phyloP scores from a whole-genome alignment of 805 yeast genomes.

The Wickerhamiella dianesei region DNA sequence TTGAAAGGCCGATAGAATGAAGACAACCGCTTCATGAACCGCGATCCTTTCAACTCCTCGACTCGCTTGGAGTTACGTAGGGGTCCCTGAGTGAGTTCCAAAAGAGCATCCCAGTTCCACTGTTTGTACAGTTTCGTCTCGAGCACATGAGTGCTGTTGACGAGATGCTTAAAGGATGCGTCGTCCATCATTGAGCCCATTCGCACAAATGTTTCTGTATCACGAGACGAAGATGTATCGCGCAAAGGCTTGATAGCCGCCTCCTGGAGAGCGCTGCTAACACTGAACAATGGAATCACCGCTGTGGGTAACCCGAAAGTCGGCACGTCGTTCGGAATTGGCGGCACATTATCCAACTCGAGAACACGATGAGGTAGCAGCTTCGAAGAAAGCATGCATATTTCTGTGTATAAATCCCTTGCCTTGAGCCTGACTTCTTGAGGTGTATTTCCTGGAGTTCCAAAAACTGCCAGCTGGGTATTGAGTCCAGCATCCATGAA shows the following conservation, averaged over 20 bases:
- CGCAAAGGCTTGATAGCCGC: neutral
- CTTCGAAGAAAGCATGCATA: conserved; percentile 39
- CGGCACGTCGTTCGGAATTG: neutral
- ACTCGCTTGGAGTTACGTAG: conserved; percentile 55
- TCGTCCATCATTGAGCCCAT: conserved; percentile 44
- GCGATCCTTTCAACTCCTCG: conserved; percentile 62
- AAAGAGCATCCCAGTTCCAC: conserved; percentile 79
- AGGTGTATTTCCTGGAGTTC: conserved; percentile 27
- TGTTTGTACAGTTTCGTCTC: conserved; percentile 63
- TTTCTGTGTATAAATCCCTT: conserved; percentile 48
- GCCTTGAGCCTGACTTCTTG: conserved; percentile 38
- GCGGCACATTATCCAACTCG: conserved; percentile 8
- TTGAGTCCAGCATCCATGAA: conserved; percentile 45
- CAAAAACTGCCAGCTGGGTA: conserved; percentile 29
- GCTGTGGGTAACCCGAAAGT: conserved; percentile 16
- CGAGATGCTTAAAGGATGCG: conserved; percentile 46
- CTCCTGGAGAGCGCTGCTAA: conserved; percentile 26
- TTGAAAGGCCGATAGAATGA: conserved; percentile 90
- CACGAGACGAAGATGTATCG: neutral
- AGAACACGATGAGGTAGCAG: conserved; percentile 40
- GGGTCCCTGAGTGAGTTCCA: conserved; percentile 71
- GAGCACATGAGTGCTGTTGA: conserved; percentile 56
- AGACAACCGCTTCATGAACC: conserved; percentile 68
- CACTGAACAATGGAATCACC: conserved; percentile 32
- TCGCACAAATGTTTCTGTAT: conserved; percentile 16